Evolutionary conservation across 2,329 filamentous ascomycete species (phyloP), one percentile per base, ranked within the genome.

Genomic region (Cadophora malorum): DNA sequence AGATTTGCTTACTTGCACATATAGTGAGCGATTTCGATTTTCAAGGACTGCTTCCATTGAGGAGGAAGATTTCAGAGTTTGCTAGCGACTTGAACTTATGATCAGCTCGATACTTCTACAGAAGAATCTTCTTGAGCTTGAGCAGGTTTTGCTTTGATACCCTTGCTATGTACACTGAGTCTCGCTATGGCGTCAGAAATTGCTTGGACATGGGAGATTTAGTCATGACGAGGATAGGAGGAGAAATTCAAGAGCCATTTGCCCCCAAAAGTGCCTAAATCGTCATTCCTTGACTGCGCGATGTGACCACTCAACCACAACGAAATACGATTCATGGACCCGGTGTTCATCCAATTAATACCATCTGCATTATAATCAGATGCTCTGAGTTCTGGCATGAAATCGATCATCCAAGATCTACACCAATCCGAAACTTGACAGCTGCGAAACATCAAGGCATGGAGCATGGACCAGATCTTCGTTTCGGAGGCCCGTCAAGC

Each of bases 391-490:
- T 31, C 5, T 55, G n/a, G 28, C 33, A 56, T 56, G 3, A 25
- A 55, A 38, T 35, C 8, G 9, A 56, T 23, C 53, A 35, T 14
- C 19, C 53, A n/a, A 23, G 53, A 56, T 38, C 53, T 55, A 14
- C 52, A 33, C 16, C 31, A 38, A 4, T 21, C 3, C 19, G 53
- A 56, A 56, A 56, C 53, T 56, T 56, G 53, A 56, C 53, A 56
- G 53, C 19, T 56, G 53, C 53, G 10, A 35, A 53, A 53, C 50
- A 53, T 53, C 23, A 53, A 16, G 23, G 50, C 50, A 53, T 53
- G 25, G 23, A 23, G 50, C 50, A 53, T 53, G 25, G 23, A 23
- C 25, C 49, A 28, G 49, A 52, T 25, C 21, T 55, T 28, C 31
- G 31, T 56, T 56, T 56, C 53, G 53, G 14, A 38, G 52, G 6